Conservation (phyloP, 345 rosid genomes). For the Heritiera littoralis region DNA sequence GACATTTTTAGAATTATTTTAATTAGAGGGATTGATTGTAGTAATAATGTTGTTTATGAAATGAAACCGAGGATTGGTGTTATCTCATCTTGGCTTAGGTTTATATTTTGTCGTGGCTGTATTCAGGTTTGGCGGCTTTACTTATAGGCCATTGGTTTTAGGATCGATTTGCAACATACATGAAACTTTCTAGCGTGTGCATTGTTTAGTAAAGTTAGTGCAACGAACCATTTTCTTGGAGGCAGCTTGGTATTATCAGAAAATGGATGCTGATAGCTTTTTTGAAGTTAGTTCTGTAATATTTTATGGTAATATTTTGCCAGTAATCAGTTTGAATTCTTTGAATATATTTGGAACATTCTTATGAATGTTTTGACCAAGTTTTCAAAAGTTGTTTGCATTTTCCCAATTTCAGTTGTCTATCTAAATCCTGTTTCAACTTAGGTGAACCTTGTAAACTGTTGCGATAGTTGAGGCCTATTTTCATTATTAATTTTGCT, state of each 20-base stretch:
- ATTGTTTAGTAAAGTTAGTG: not conserved
- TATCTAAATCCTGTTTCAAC: not conserved
- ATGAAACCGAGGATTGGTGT: not conserved
- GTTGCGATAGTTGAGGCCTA: not conserved
- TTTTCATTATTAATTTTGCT: not conserved
- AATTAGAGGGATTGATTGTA: not conserved
- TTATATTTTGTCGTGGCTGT: not conserved
- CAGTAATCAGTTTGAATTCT: not conserved
- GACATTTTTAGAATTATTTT: not conserved
- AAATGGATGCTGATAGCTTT: constrained; percentile 2
- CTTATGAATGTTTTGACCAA: not conserved
- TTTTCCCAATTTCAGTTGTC: not conserved
- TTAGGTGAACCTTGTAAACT: not conserved
- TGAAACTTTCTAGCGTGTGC: not conserved
- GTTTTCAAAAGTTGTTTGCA: not conserved
- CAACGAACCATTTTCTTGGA: not conserved
- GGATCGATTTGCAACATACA: not conserved
- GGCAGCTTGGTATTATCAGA: constrained; percentile 6
- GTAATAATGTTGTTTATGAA: not conserved
- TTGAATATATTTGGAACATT: not conserved
- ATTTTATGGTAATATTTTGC: not conserved
- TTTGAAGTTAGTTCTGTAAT: not conserved
- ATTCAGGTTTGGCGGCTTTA: not conserved
- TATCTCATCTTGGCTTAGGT: not conserved
- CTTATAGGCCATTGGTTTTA: not conserved